A percentile compares a stretch with the other conserved stretches of the same genome.
These are phyloP conservation scores for Talaromyces sp. DNA, from an alignment of 2,329 filamentous ascomycete species.

Conservation along the genomic window DNA sequence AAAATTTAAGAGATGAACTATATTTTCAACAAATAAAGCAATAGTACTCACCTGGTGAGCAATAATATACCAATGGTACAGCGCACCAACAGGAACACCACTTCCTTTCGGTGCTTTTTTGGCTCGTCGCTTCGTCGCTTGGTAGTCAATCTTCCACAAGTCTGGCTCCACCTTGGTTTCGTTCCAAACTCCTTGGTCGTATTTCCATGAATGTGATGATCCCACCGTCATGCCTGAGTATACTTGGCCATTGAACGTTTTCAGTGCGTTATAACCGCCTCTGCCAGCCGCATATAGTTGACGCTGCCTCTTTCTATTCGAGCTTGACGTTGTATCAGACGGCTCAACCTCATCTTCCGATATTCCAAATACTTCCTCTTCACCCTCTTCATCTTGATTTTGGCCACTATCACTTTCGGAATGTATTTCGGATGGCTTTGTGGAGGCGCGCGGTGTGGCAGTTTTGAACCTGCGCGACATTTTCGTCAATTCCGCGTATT, in stretches of 20 bases:
- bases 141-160: slow-evolving; percentile 29
- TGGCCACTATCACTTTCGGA: background rate
- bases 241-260: slow-evolving; percentile 27
- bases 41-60: slow-evolving; percentile 25
- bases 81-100: slow-evolving; percentile 29
- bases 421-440: background rate
- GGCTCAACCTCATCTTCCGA: background rate
- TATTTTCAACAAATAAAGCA: background rate
- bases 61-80: slow-evolving; percentile 31
- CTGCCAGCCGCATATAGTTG: slow-evolving; percentile 3
- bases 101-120: slow-evolving; percentile 28
- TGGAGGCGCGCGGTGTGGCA: background rate
- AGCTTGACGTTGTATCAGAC: background rate
- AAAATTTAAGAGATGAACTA: background rate
- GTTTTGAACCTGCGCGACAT: slow-evolving; percentile 2
- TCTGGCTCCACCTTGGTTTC: slow-evolving; percentile 33
- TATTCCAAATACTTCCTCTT: slow-evolving; percentile 1
- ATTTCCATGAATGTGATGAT: slow-evolving; percentile 33
- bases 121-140: slow-evolving; percentile 24
- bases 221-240: slow-evolving; percentile 34
- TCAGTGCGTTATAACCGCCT: slow-evolving; percentile 27
- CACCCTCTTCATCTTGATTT: background rate
- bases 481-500: background rate
- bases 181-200: slow-evolving; percentile 29
- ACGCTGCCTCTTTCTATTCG: background rate